Conservation (phyloP, 345 rosid species). For the Corymbia maculata region DNA sequence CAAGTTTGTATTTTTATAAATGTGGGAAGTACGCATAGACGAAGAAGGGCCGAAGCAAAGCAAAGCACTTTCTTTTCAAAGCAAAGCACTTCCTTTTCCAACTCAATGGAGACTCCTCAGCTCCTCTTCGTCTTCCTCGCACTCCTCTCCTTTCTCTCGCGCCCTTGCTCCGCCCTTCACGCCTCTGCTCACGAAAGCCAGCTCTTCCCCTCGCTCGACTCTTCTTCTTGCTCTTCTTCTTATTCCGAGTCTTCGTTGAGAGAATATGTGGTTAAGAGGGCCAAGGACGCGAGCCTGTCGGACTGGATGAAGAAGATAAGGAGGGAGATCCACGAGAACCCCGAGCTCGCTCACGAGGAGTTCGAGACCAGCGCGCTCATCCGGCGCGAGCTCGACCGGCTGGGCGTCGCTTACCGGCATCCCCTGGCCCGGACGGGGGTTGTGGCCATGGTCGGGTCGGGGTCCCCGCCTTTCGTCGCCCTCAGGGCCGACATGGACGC, state of each 20-base stretch:
- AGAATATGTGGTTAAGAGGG: slow-evolving; percentile 13
- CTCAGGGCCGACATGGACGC: slow-evolving; percentile 75
- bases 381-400: slow-evolving; percentile 38
- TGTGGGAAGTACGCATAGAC: background rate
- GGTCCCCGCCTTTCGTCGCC: slow-evolving; percentile 48
- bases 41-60: background rate
- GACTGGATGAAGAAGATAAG: slow-evolving; percentile 35
- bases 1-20: background rate
- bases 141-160: background rate
- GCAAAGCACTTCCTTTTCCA: background rate
- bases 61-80: background rate
- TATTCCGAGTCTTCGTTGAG: background rate
- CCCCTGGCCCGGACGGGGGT: slow-evolving; percentile 54
- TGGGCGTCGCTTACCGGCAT: slow-evolving; percentile 45
- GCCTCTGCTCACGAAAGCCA: background rate
- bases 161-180: background rate
- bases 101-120: background rate
- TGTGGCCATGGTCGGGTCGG: slow-evolving; percentile 46
- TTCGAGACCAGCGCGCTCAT: slow-evolving; percentile 42
- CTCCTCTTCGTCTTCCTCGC: background rate
- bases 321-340: slow-evolving; percentile 48
- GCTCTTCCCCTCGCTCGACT: background rate
- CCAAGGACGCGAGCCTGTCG: slow-evolving; percentile 17
- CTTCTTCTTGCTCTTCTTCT: background rate
- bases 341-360: slow-evolving; percentile 56